These are phyloP conservation scores for Mortierella sp. DNA, from an alignment of 371 early-diverging fungal genomes.

Conservation along the genomic window DNA sequence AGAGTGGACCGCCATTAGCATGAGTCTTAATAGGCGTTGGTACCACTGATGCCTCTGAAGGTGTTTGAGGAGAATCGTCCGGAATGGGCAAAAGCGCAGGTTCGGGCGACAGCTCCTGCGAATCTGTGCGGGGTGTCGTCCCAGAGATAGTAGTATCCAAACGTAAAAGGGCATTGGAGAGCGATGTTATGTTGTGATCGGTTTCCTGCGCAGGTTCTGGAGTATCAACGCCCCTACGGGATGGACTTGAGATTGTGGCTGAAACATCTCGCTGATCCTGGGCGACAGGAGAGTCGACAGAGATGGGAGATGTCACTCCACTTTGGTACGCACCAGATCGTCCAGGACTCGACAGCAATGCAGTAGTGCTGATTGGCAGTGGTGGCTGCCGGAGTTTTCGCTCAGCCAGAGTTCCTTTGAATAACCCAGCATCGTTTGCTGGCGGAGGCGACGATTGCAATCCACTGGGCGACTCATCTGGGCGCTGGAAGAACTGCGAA, in stretches of 20 bases:
- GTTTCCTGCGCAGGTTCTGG: neutral
- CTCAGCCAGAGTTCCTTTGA: slow-evolving; percentile 10
- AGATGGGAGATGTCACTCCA: slow-evolving; percentile 8
- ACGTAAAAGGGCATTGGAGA: neutral
- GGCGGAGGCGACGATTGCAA: slow-evolving; percentile 11
- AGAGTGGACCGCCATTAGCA: neutral
- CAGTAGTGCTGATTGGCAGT: slow-evolving; percentile 20
- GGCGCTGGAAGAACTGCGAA: neutral
- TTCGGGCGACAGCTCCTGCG: neutral
- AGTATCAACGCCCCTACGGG: neutral
- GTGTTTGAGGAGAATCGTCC: neutral
- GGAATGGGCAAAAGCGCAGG: neutral
- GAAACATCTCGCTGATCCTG: slow-evolving; percentile 3
- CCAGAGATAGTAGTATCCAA: neutral
- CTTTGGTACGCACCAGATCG: slow-evolving; percentile 6
- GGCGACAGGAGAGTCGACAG: slow-evolving; percentile 7
- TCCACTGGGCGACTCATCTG: neutral
- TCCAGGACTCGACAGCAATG: slow-evolving; percentile 13
- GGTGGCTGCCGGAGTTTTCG: slow-evolving; percentile 21
- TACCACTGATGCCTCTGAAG: neutral
- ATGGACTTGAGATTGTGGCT: neutral
- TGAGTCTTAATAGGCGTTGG: neutral
- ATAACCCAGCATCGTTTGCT: neutral
- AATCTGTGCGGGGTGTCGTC: neutral
- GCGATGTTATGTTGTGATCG: neutral